These are phyloP conservation scores for Schrenkiella parvula DNA, from an alignment of 345 rosid genomes.

Conservation along the genomic window DNA sequence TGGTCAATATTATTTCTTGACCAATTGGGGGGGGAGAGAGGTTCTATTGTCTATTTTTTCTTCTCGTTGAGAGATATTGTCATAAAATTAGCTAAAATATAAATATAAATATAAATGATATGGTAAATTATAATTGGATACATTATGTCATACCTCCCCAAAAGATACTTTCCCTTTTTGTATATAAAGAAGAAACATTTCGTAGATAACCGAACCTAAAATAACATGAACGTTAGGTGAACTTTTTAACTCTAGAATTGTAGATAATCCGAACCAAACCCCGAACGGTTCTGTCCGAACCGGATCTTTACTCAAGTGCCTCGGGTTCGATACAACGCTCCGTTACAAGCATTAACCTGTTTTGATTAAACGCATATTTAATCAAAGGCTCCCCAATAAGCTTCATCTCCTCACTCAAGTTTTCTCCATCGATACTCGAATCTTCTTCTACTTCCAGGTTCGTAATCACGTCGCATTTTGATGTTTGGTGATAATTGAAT, in stretches of 20 bases:
- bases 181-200: neutral
- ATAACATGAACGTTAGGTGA: neutral
- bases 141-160: neutral
- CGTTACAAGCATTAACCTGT: conserved; percentile 3
- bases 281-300: neutral
- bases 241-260: neutral
- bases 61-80: too few species aligned
- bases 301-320: conserved; percentile 11
- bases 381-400: neutral
- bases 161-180: neutral
- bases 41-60: too few species aligned
- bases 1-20: too few species aligned
- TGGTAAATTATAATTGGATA: conserved; percentile 9
- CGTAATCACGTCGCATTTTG: conserved; percentile 5
- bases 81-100: neutral
- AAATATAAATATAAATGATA: neutral
- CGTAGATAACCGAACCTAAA: neutral
- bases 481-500: neutral
- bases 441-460: conserved; percentile 20
- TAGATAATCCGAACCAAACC: neutral
- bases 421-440: conserved; percentile 7
- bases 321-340: neutral
- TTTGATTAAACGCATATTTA: neutral
- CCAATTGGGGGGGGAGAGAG: too few species aligned
- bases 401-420: neutral